Base-by-base conservation (phyloP, 345 rosid genomes). In the Camelina laxa region DNA sequence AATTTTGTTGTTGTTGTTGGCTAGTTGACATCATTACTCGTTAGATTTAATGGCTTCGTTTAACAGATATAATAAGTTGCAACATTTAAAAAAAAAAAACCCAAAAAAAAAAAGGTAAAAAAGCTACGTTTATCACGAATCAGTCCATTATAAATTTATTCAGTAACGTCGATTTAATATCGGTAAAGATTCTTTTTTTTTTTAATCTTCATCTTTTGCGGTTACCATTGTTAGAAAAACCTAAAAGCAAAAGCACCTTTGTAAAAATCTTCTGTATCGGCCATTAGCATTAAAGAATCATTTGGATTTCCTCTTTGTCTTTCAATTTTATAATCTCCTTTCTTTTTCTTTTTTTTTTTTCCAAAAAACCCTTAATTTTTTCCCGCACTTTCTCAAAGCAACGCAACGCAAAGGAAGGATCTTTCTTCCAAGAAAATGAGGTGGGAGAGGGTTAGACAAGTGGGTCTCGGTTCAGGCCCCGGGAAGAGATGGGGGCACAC, bases 401-500 rank as follows among this genome's bases (percentile, higher is more conserved):
- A 56, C 81, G 57, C 16, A 12, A 21, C 57, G 53, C 62, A 67
- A 56, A 63, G 60, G 13, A 65, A 73, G 50, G 66, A 60, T 60
- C 15, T 9, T 19, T 9, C 62, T 63, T 72, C 38, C 55, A 38
- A 30, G 14, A 56, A 55, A 84, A 90, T 89, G 97, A 86, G 88
- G 75, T 92, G 96, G 97, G 94, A 91, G 80, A 85, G 83, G 78
- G 77, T 84, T 59, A 79, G 47, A 41, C 75, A 67, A 61, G 79
- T 47, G 75, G 74, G 83, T 64, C 66, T 67, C 12, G 70, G 77
- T 49, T 75, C 74, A 38, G 92, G 89, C 45, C 99, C 98, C 5
- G 97, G 97, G 16, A 89, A 89, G 77, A 87, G 97, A 86, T 95
- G 98, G 98, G 97, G 98, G 42, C 99, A 95, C 82, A 89, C 96